phyloP scores from a whole-genome alignment of 768 basidiomycete species.

The Hirschioporus abietinus region DNA sequence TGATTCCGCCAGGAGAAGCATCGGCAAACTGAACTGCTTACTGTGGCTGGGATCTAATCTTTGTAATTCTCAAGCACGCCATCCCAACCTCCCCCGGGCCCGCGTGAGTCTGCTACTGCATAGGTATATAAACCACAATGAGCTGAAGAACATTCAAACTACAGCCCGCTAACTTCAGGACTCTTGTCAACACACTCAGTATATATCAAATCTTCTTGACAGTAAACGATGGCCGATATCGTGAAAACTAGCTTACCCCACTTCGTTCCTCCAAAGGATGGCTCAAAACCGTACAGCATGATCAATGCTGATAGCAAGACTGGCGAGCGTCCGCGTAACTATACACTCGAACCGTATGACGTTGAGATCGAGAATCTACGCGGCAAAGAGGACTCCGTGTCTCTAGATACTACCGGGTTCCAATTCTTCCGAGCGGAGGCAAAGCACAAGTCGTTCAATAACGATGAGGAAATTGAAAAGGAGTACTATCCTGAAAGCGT shows the following conservation, averaged over 20 bases:
- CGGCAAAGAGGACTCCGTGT: slow-evolving; percentile 38
- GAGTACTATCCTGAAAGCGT: slow-evolving; percentile 36
- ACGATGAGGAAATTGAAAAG: slow-evolving; percentile 29
- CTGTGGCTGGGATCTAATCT: background rate
- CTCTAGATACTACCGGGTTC: slow-evolving; percentile 50
- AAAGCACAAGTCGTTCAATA: slow-evolving; percentile 26
- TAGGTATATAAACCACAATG: too few species aligned
- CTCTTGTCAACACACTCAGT: background rate
- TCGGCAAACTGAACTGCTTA: background rate
- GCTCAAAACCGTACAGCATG: slow-evolving; percentile 21
- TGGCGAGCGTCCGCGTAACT: slow-evolving; percentile 34
- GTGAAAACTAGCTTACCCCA: slow-evolving; percentile 16
- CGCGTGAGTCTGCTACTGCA: too few species aligned
- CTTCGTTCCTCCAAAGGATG: slow-evolving; percentile 22
- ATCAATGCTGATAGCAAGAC: slow-evolving; percentile 21
- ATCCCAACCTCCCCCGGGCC: too few species aligned
- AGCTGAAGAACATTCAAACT: too few species aligned
- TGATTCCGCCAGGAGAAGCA: background rate
- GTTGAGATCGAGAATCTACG: slow-evolving; percentile 48
- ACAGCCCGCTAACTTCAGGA: too few species aligned
- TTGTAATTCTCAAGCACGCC: background rate
- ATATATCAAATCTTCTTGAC: background rate
- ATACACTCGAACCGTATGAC: slow-evolving; percentile 21
- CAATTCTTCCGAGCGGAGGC: slow-evolving; percentile 29
- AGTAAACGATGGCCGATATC: slow-evolving; percentile 3